Conservation (phyloP, 2,329 filamentous ascomycete genomes). For the Aspergillus intermedius region DNA sequence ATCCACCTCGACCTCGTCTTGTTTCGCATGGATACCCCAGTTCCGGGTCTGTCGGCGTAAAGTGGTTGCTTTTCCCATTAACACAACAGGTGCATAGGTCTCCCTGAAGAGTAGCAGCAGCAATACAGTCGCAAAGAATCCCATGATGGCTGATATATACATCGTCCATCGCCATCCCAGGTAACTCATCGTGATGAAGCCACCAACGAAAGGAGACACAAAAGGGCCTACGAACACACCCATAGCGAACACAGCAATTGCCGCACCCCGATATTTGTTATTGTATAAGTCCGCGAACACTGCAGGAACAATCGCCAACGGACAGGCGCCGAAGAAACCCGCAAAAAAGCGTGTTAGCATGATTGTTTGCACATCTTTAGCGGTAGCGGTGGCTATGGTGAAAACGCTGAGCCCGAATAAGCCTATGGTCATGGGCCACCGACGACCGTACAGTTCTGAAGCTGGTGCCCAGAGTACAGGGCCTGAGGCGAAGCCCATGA, state of each 20-base stretch:
- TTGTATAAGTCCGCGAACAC: conserved; percentile 47
- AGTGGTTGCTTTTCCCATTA: conserved; percentile 38
- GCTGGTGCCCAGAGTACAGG: conserved; percentile 59
- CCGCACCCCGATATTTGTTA: conserved; percentile 37
- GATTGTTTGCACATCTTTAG: conserved; percentile 36
- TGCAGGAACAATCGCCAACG: conserved; percentile 40
- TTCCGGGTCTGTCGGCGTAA: conserved; percentile 50
- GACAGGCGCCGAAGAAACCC: conserved; percentile 41
- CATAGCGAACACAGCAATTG: conserved; percentile 46
- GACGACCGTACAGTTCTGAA: conserved; percentile 55
- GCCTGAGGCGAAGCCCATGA: conserved; percentile 52
- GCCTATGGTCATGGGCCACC: conserved; percentile 43
- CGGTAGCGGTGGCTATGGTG: conserved; percentile 40
- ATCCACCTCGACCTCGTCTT: conserved; percentile 49
- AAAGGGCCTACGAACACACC: conserved; percentile 46
- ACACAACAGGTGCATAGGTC: conserved; percentile 45
- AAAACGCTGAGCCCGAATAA: conserved; percentile 41
- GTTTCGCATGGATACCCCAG: conserved; percentile 54
- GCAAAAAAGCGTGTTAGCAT: conserved; percentile 44
- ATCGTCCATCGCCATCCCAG: conserved; percentile 50
- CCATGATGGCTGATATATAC: conserved; percentile 50
- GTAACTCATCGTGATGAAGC: conserved; percentile 44
- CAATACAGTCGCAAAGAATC: conserved; percentile 39
- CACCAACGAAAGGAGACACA: conserved; percentile 46
- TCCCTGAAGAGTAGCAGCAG: conserved; percentile 45